Conservation (phyloP, 2,329 filamentous ascomycete species). For the Penicillium sp. region DNA sequence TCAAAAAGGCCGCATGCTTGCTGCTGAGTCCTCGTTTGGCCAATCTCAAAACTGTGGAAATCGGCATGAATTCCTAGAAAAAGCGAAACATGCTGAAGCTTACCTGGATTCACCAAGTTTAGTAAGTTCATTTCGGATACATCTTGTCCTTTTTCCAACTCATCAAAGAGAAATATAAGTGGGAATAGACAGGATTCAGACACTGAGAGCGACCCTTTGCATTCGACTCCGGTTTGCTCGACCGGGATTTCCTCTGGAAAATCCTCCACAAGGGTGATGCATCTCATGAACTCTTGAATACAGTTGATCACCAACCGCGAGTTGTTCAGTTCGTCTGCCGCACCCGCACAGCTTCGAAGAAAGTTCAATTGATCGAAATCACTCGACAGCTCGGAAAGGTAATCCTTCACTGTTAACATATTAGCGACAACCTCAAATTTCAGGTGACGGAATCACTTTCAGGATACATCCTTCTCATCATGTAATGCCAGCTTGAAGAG, state of each 20-base stretch:
- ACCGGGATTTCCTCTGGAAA: not conserved
- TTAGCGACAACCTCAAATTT: not conserved
- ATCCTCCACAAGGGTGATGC: not conserved
- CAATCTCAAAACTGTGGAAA: not conserved
- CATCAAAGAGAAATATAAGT: not conserved
- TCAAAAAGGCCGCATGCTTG: not conserved
- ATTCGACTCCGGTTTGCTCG: not conserved
- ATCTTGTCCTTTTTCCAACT: not conserved
- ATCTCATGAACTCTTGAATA: not conserved
- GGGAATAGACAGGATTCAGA: not conserved
- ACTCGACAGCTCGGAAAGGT: not conserved
- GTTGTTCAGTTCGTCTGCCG: not conserved
- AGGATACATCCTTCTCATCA: not conserved
- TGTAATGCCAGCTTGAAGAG: slow-evolving; percentile 1
- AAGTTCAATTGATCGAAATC: not conserved
- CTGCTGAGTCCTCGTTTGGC: not conserved
- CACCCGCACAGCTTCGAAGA: not conserved
- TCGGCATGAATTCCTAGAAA: not conserved
- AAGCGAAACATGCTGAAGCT: not conserved
- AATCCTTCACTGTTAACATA: not conserved
- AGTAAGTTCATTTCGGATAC: no score
- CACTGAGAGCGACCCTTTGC: not conserved
- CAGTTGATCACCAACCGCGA: not conserved
- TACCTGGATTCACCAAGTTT: not conserved
- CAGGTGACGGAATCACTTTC: not conserved